Percentiles rank a stretch among this genome's conserved stretches.
Evolutionary conservation across 345 rosid genomes (phyloP).

Genomic region (Luvunga scandens): DNA sequence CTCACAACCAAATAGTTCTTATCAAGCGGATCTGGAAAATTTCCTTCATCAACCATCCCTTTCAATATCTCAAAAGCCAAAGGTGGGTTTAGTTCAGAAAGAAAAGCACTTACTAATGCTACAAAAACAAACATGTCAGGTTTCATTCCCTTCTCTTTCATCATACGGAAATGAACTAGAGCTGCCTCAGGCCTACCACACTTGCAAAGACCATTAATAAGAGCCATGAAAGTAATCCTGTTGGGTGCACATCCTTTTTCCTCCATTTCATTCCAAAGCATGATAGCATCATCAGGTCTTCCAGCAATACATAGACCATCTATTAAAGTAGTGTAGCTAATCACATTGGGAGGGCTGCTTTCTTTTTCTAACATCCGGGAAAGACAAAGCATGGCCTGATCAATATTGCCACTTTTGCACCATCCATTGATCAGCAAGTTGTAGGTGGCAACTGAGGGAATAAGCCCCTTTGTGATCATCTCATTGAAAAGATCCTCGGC

Average conservation of each 20-base stretch:
- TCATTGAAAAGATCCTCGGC: conserved; percentile 57
- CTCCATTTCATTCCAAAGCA: conserved; percentile 70
- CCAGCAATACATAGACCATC: conserved; percentile 65
- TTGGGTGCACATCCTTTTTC: conserved; percentile 49
- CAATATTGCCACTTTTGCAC: conserved; percentile 64
- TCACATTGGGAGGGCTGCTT: conserved; percentile 68
- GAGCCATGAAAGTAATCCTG: conserved; percentile 60
- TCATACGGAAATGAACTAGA: conserved; percentile 51
- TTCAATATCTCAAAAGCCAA: conserved; percentile 54
- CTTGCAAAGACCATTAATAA: conserved; percentile 77
- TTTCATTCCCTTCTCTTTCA: conserved; percentile 61
- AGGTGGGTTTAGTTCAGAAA: conserved; percentile 39
- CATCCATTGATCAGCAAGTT: conserved; percentile 80
- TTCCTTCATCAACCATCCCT: conserved; percentile 56
- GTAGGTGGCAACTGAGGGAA: conserved; percentile 74
- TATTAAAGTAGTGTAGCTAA: conserved; percentile 68
- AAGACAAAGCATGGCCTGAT: conserved; percentile 54
- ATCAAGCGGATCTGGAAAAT: conserved; percentile 45
- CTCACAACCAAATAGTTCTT: conserved; percentile 41
- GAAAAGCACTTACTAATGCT: conserved; percentile 45
- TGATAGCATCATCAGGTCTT: conserved; percentile 72
- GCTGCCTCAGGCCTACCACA: conserved; percentile 62
- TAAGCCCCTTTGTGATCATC: conserved; percentile 61
- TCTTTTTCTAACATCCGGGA: conserved; percentile 51
- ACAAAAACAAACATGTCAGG: conserved; percentile 63